A percentile compares a stretch with the other conserved stretches of the same genome.
phyloP scores from a whole-genome alignment of 2,329 filamentous ascomycete species.

The Dactylellina cionopaga region DNA sequence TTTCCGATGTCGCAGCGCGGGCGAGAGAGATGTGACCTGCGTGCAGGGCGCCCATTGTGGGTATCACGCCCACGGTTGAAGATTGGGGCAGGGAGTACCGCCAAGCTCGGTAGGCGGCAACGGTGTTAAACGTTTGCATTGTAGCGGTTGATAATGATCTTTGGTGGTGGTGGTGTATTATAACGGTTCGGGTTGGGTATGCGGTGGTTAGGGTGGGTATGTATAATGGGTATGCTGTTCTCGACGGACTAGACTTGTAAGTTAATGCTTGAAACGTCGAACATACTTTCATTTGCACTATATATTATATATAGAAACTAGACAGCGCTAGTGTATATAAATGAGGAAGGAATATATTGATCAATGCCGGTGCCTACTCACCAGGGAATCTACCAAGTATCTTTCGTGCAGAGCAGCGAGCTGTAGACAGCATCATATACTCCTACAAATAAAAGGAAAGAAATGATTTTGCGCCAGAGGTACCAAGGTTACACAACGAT shows the following conservation, averaged over 20 bases:
- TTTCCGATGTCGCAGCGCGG: conserved; percentile 82
- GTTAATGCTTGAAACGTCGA: conserved; percentile 29
- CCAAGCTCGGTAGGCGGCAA: conserved; percentile 75
- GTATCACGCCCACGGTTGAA: conserved; percentile 84
- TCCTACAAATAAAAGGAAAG: conserved; percentile 1
- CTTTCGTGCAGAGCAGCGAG: conserved; percentile 7
- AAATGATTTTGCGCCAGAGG: background rate
- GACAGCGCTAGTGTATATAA: too few species aligned
- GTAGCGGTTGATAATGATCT: conserved; percentile 65
- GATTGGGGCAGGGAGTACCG: conserved; percentile 73
- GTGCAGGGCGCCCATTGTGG: conserved; percentile 98
- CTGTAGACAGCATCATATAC: conserved; percentile 13
- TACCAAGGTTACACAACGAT: conserved; percentile 15
- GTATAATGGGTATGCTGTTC: conserved; percentile 3
- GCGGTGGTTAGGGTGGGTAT: too few species aligned
- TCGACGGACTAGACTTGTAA: conserved; percentile 38
- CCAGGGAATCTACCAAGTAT: conserved; percentile 12
- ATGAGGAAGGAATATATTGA: too few species aligned
- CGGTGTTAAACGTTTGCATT: conserved; percentile 74
- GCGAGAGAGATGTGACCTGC: conserved; percentile 87
- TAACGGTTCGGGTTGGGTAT: background rate
- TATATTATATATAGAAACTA: too few species aligned
- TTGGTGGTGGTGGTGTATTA: background rate
- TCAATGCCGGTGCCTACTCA: too few species aligned
- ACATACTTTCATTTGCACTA: background rate